A percentile compares a stretch with the other conserved stretches of the same genome.
Conservation (phyloP, 106 monocot genomes). For the Xerophyta viscosa region DNA sequence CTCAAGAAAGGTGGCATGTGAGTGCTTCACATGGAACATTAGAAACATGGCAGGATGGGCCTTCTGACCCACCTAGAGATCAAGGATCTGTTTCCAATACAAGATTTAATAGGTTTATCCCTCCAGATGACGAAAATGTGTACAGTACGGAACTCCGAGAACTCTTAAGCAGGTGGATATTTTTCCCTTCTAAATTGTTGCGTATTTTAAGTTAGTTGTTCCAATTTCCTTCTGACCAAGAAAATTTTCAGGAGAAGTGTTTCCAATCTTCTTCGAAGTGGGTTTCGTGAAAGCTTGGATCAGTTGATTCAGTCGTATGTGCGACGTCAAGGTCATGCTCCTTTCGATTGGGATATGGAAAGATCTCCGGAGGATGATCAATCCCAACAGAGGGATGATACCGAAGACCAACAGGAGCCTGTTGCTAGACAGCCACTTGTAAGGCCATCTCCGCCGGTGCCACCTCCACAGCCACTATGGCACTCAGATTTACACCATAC, state of each 20-base stretch:
- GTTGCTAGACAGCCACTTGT: constrained; percentile 31
- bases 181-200: neutral
- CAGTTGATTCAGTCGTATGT: constrained; percentile 87
- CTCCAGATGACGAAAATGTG: constrained; percentile 82
- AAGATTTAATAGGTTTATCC: constrained; percentile 70
- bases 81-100: constrained; percentile 19
- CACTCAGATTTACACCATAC: constrained; percentile 59
- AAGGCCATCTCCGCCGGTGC: constrained; percentile 66
- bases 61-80: constrained; percentile 32
- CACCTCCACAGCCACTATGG: constrained; percentile 81
- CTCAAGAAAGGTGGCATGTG: constrained; percentile 54
- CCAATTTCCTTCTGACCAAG: neutral
- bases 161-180: constrained; percentile 79
- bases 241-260: constrained; percentile 81
- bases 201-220: neutral
- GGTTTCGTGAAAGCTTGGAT: constrained; percentile 86
- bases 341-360: constrained; percentile 62
- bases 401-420: constrained; percentile 29
- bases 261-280: constrained; percentile 91
- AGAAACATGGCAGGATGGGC: constrained; percentile 47
- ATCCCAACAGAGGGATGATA: constrained; percentile 27
- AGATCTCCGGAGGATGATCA: constrained; percentile 42
- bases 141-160: constrained; percentile 92
- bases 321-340: constrained; percentile 51
- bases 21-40: constrained; percentile 40